Percentiles rank a stretch among this genome's conserved stretches.
phyloP scores from a whole-genome alignment of 345 rosid species.

The Diplotaxis tenuifolia region DNA sequence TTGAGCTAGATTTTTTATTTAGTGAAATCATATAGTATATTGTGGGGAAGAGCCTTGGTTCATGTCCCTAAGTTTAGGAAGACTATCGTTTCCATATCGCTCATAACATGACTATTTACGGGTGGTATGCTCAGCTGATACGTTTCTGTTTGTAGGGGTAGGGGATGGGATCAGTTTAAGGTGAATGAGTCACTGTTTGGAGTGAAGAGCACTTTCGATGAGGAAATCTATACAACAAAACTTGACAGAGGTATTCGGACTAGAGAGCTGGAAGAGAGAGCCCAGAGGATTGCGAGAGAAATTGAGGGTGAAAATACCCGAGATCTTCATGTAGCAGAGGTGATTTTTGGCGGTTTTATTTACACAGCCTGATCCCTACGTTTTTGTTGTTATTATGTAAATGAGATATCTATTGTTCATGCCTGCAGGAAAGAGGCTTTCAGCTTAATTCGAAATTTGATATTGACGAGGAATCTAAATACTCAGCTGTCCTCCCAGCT shows the following conservation, averaged over 20 bases:
- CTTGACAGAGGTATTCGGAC: constrained; percentile 72
- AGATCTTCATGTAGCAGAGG: constrained; percentile 97
- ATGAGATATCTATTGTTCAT: constrained; percentile 9
- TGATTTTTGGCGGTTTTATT: constrained; percentile 29
- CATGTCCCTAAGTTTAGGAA: not conserved
- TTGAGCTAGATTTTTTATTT: constrained; percentile 13
- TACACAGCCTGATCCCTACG: not conserved
- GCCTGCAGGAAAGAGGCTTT: constrained; percentile 79
- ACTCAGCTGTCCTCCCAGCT: constrained; percentile 70
- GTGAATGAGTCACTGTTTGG: constrained; percentile 76
- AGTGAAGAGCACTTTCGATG: constrained; percentile 79
- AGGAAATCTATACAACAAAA: constrained; percentile 90
- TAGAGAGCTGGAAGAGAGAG: constrained; percentile 72
- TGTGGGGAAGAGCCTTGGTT: constrained; percentile 13
- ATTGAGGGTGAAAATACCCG: constrained; percentile 83
- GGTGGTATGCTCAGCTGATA: constrained; percentile 19
- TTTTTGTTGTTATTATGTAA: not conserved
- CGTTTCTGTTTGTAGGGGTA: constrained; percentile 35
- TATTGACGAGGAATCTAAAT: constrained; percentile 83
- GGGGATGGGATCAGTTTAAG: constrained; percentile 88
- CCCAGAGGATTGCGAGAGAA: constrained; percentile 84
- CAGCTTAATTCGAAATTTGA: constrained; percentile 56
- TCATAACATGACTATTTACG: not conserved
- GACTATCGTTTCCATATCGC: not conserved
- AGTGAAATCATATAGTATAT: not conserved